Percentiles rank a stretch among this genome's conserved stretches.
Evolutionary conservation across 345 rosid species (phyloP).

Genomic region (Theobroma cacao): DNA sequence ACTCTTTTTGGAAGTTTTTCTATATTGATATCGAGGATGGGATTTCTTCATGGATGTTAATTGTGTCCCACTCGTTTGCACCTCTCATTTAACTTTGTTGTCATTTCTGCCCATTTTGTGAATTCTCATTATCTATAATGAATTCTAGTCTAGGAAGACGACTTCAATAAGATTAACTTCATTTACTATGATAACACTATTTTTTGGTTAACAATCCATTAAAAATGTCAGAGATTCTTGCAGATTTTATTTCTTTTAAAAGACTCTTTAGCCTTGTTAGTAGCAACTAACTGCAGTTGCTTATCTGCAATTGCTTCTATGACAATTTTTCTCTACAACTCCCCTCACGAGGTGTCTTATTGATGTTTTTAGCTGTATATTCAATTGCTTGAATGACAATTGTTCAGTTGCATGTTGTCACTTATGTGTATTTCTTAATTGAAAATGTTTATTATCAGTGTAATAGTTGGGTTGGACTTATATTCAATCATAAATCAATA

Average conservation of each 20-base stretch:
- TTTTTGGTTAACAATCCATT: not conserved
- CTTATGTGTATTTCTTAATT: not conserved
- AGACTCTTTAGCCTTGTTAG: not conserved
- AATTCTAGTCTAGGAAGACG: not conserved
- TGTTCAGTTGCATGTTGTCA: not conserved
- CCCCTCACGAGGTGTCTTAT: not conserved
- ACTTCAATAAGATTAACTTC: not conserved
- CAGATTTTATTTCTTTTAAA: not conserved
- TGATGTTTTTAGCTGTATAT: not conserved
- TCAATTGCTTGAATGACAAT: no score
- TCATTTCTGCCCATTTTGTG: not conserved
- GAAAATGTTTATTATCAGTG: not conserved
- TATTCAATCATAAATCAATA: not conserved
- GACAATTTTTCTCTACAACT: not conserved
- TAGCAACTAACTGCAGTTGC: not conserved
- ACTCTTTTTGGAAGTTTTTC: not conserved
- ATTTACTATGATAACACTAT: not conserved
- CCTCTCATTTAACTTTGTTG: not conserved
- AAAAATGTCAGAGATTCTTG: not conserved
- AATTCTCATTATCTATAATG: not conserved
- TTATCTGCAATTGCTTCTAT: not conserved
- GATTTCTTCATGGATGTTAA: not conserved
- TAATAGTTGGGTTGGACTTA: not conserved
- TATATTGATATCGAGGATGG: not conserved
- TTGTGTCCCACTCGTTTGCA: not conserved